A percentile compares a stretch with the other conserved stretches of the same genome.
Evolutionary conservation across 768 basidiomycete genomes (phyloP).

Genomic region (Lactifluus piperatus): DNA sequence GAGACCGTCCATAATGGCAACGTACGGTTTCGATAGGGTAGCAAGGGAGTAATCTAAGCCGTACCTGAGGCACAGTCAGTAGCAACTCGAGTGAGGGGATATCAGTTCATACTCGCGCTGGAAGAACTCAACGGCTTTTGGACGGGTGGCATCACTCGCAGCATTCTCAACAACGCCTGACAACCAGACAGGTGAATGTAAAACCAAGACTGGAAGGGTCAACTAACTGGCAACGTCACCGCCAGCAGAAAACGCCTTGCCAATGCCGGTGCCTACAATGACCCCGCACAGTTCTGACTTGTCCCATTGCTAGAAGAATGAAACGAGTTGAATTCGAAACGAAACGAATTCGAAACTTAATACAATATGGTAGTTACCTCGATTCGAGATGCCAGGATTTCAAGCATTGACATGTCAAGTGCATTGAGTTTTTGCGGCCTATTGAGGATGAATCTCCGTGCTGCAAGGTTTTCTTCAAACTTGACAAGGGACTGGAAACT

Average conservation of each 20-base stretch:
- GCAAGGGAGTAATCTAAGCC: constrained; percentile 71
- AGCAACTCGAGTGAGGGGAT: background rate
- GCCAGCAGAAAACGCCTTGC: constrained; percentile 85
- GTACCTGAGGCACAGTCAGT: constrained; percentile 41
- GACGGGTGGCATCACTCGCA: constrained; percentile 40
- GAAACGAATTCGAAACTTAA: background rate
- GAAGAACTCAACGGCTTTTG: constrained; percentile 78
- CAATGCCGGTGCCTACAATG: constrained; percentile 63
- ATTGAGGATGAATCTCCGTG: constrained; percentile 72
- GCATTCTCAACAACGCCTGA: constrained; percentile 52
- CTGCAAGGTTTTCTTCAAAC: constrained; percentile 56
- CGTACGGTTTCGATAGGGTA: constrained; percentile 75
- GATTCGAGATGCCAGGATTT: constrained; percentile 59
- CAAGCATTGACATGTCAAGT: constrained; percentile 71
- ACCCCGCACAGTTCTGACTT: constrained; percentile 59
- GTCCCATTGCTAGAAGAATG: constrained; percentile 57
- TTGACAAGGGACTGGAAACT: constrained; percentile 37
- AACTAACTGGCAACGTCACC: constrained; percentile 84
- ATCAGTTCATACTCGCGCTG: constrained; percentile 59
- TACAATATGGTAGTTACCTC: constrained; percentile 64
- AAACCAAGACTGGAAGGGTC: background rate
- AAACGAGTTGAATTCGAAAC: background rate
- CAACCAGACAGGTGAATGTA: constrained; percentile 1
- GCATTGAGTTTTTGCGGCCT: constrained; percentile 76
- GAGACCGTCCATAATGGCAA: constrained; percentile 83